These are phyloP conservation scores for Chaetomium sp. DNA, from an alignment of 2,329 filamentous ascomycete species.

Conservation along the genomic window DNA sequence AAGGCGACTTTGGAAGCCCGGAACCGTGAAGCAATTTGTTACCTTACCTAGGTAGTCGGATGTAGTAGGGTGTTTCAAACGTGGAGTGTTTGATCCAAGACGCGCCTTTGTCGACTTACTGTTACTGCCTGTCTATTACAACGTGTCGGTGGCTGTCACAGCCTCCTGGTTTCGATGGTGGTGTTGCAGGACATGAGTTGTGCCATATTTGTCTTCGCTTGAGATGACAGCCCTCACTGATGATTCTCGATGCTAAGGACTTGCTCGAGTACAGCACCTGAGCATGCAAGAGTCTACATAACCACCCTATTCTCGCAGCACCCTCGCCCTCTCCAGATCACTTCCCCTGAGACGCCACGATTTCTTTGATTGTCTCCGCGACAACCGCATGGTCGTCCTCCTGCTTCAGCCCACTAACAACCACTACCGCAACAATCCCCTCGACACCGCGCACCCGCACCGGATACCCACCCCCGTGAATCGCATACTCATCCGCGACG, in stretches of 20 bases:
- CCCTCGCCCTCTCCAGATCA: neutral
- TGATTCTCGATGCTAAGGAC: no score
- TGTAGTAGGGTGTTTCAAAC: neutral
- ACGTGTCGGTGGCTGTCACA: neutral
- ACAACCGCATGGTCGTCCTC: constrained; percentile 20
- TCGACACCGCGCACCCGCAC: constrained; percentile 7
- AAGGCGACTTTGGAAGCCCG: no score
- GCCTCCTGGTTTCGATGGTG: no score
- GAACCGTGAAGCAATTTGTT: neutral
- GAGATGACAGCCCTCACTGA: no score
- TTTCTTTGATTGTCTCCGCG: constrained; percentile 3
- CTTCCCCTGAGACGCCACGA: constrained; percentile 13
- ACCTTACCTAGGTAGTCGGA: no score
- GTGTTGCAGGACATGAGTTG: neutral
- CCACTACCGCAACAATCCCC: constrained; percentile 13
- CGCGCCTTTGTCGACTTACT: neutral
- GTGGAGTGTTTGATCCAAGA: neutral
- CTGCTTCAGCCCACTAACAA: constrained; percentile 21
- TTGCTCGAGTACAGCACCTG: no score
- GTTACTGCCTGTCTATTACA: neutral
- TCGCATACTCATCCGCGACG: constrained; percentile 14
- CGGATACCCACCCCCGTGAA: constrained; percentile 16
- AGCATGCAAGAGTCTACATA: neutral
- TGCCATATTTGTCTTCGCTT: no score
- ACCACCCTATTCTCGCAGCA: neutral